Percentiles rank a stretch among this genome's conserved stretches.
phyloP scores from a whole-genome alignment of 2,329 filamentous ascomycete species.

The Peltaster fructicola region DNA sequence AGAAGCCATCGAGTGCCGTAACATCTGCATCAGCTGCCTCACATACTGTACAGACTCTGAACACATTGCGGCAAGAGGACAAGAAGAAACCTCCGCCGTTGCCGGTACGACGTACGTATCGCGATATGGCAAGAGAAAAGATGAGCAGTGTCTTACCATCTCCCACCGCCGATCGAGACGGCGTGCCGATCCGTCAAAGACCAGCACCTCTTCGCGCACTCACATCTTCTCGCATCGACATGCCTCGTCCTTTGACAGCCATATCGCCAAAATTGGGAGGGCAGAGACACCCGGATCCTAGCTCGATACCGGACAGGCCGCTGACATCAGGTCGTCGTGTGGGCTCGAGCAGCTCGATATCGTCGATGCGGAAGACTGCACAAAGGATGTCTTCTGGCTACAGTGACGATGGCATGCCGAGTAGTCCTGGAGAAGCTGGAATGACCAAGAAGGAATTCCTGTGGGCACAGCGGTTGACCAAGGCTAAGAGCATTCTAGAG shows the following conservation, averaged over 20 bases:
- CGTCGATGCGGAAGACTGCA: constrained; percentile 6
- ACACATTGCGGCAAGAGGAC: too few relatives aligned
- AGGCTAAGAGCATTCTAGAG: constrained; percentile 47
- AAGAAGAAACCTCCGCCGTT: too few relatives aligned
- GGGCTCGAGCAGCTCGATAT: not conserved
- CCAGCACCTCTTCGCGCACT: too few relatives aligned
- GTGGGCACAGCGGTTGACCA: constrained; percentile 50
- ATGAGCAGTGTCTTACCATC: too few relatives aligned
- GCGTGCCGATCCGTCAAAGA: too few relatives aligned
- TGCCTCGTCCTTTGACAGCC: too few relatives aligned
- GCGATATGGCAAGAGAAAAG: too few relatives aligned
- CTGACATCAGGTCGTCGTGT: constrained; percentile 1
- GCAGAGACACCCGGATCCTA: constrained; percentile 1
- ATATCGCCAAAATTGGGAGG: constrained; percentile 1
- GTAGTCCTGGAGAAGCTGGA: constrained; percentile 15
- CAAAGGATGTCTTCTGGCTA: constrained; percentile 19
- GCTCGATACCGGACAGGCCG: constrained; percentile 6
- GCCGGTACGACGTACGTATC: too few relatives aligned
- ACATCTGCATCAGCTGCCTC: constrained; percentile 1
- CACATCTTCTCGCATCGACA: too few relatives aligned
- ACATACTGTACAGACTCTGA: not conserved
- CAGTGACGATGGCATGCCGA: constrained; percentile 12
- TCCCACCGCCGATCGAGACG: too few relatives aligned
- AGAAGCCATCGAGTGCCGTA: too few relatives aligned
- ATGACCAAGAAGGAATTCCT: constrained; percentile 53